These are phyloP conservation scores for Kwoniella sp. DNA, from an alignment of 768 basidiomycete species.

Conservation along the genomic window DNA sequence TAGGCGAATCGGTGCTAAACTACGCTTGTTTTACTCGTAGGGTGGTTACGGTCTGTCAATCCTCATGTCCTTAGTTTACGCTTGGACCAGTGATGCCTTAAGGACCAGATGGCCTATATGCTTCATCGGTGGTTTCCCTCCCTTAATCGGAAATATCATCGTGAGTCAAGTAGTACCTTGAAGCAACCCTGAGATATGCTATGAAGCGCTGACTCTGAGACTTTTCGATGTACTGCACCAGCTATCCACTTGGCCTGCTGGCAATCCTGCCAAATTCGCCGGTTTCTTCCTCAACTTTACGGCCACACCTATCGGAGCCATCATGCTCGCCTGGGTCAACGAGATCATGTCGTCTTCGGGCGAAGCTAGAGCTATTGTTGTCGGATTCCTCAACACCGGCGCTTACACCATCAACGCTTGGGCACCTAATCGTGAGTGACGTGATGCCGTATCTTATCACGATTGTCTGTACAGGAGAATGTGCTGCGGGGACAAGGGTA, in stretches of 20 bases:
- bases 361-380: slow-evolving; percentile 32
- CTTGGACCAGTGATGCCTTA: slow-evolving; percentile 33
- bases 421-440: slow-evolving; percentile 30
- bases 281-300: slow-evolving; percentile 32
- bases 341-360: slow-evolving; percentile 29
- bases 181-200: not conserved
- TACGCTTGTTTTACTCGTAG: not conserved
- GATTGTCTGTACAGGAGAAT: no score
- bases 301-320: slow-evolving; percentile 28
- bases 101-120: slow-evolving; percentile 31
- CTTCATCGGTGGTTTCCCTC: slow-evolving; percentile 23
- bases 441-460: slow-evolving; percentile 1
- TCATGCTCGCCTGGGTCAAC: slow-evolving; percentile 38
- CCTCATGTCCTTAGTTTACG: slow-evolving; percentile 25
- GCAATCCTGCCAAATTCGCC: slow-evolving; percentile 23
- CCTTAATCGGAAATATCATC: slow-evolving; percentile 36
- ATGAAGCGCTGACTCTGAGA: not conserved
- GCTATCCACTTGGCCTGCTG: slow-evolving; percentile 27
- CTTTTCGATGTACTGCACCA: not conserved
- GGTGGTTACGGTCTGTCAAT: slow-evolving; percentile 34
- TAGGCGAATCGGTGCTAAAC: not conserved
- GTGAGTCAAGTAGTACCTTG: slow-evolving; percentile 4
- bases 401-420: slow-evolving; percentile 34
- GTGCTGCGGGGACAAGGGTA: no score
- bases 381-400: slow-evolving; percentile 34